phyloP scores from a whole-genome alignment of 2,329 filamentous ascomycete species.

The Ascosphaera apis region DNA sequence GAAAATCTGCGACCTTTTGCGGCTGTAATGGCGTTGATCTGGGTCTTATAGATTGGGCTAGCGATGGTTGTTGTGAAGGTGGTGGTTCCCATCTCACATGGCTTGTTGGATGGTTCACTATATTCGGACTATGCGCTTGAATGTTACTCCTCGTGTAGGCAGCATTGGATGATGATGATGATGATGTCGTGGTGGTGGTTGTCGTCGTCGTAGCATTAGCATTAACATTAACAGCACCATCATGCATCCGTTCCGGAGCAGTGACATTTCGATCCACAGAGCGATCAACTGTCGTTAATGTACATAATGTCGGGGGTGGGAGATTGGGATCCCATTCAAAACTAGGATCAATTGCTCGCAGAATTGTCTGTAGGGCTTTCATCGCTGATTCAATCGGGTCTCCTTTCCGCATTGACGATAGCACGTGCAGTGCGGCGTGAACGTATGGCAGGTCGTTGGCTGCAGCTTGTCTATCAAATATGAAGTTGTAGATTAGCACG shows the following conservation, averaged over 20 bases:
- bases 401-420: constrained; percentile 15
- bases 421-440: constrained; percentile 15
- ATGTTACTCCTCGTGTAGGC: too few species aligned
- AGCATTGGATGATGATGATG: too few species aligned
- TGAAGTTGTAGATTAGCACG: constrained; percentile 20
- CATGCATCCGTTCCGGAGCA: not conserved
- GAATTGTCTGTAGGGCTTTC: constrained; percentile 12
- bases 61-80: too few species aligned
- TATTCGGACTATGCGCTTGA: not conserved
- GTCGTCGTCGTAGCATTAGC: too few species aligned
- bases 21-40: not conserved
- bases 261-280: not conserved
- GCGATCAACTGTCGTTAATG: not conserved
- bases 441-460: constrained; percentile 21
- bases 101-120: not conserved
- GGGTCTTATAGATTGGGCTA: not conserved
- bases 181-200: too few species aligned
- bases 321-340: constrained; percentile 10
- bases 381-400: constrained; percentile 12
- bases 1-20: not conserved
- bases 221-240: too few species aligned
- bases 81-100: constrained; percentile 1
- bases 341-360: constrained; percentile 12
- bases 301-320: not conserved
- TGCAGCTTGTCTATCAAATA: constrained; percentile 17